These are phyloP conservation scores for Pestalotiopsis sp. DNA, from an alignment of 2,329 filamentous ascomycete genomes.

Conservation along the genomic window DNA sequence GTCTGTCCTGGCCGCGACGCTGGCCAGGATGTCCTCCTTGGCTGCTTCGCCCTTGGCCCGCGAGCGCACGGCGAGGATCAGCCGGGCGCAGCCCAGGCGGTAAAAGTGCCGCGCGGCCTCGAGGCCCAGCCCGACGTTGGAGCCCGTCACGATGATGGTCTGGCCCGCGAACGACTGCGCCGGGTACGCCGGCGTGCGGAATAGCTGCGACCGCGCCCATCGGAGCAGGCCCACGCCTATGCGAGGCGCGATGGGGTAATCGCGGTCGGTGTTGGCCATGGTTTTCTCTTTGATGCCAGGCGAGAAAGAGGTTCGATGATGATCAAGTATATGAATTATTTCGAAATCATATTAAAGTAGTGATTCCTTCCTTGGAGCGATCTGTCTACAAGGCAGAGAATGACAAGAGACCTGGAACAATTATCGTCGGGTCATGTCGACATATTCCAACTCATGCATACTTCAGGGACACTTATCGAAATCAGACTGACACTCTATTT, in stretches of 20 bases:
- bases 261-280: not conserved
- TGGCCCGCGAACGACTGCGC: constrained; percentile 25
- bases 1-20: constrained; percentile 20
- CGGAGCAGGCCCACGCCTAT: not conserved
- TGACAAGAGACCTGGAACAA: too few relatives aligned
- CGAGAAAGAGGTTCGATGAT: not conserved
- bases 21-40: constrained; percentile 33
- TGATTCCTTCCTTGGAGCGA: too few relatives aligned
- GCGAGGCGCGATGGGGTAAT: not conserved
- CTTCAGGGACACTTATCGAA: too few relatives aligned
- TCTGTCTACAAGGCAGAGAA: too few relatives aligned
- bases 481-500: too few relatives aligned
- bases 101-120: constrained; percentile 32
- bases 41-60: constrained; percentile 35
- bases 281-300: not conserved
- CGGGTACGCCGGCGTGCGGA: constrained; percentile 20
- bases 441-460: too few relatives aligned
- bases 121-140: constrained; percentile 34
- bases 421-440: too few relatives aligned
- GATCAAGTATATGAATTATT: not conserved
- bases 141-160: constrained; percentile 34
- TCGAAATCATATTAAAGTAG: not conserved
- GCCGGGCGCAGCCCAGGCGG: constrained; percentile 14
- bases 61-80: constrained; percentile 37
- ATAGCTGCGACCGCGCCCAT: constrained; percentile 8